Evolutionary conservation across 2,329 filamentous ascomycete genomes (phyloP).

Genomic region (Zalaria sp.): DNA sequence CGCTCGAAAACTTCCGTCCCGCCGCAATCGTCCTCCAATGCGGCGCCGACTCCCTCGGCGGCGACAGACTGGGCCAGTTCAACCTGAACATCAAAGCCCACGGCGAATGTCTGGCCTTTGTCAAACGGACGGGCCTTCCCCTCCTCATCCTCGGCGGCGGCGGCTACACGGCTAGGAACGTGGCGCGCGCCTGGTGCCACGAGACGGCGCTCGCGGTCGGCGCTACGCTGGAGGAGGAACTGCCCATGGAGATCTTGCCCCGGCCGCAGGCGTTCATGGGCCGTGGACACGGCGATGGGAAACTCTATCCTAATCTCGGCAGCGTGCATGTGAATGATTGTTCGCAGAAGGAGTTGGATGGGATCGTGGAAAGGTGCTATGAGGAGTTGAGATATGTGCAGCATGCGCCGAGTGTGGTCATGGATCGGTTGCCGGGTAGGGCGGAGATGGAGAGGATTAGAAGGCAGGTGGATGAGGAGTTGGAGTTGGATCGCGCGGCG

Average conservation of each 20-base stretch:
- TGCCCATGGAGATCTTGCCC: constrained; percentile 61
- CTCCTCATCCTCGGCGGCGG: constrained; percentile 87
- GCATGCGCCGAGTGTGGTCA: constrained; percentile 75
- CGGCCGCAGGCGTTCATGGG: constrained; percentile 75
- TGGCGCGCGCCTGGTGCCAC: constrained; percentile 91
- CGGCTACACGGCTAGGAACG: constrained; percentile 91
- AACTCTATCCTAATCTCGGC: constrained; percentile 76
- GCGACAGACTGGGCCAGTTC: constrained; percentile 86
- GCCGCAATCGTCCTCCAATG: constrained; percentile 89
- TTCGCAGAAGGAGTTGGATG: constrained; percentile 67
- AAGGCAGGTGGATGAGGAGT: constrained; percentile 52
- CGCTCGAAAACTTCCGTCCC: constrained; percentile 73
- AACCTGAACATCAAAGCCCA: constrained; percentile 94
- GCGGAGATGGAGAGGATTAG: constrained; percentile 53
- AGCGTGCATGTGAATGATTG: constrained; percentile 53
- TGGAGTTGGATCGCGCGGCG: constrained; percentile 51
- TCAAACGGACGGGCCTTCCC: constrained; percentile 67
- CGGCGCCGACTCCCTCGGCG: constrained; percentile 85
- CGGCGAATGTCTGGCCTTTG: constrained; percentile 77
- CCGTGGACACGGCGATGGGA: constrained; percentile 54
- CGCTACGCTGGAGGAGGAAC: constrained; percentile 53
- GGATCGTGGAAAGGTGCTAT: constrained; percentile 62
- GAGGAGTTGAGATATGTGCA: constrained; percentile 81
- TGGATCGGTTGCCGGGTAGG: constrained; percentile 53
- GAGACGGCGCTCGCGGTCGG: constrained; percentile 85